Conservation (phyloP, 1,139 yeast species). For the Protomyces macrosporus region DNA sequence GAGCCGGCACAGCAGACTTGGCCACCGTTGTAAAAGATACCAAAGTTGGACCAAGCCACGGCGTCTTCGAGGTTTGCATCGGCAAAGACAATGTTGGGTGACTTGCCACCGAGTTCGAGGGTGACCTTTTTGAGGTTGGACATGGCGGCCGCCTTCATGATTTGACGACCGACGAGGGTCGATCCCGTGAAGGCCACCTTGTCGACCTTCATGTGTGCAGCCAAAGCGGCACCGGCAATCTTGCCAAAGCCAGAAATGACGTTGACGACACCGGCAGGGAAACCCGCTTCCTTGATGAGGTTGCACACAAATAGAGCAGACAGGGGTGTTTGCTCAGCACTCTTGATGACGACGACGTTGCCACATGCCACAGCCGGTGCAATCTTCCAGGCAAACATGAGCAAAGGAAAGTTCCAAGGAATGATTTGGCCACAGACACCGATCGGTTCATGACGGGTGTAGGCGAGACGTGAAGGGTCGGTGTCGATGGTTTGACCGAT, state of each 20-base stretch:
- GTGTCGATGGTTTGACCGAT: constrained; percentile 69
- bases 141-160: constrained; percentile 65
- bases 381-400: constrained; percentile 80
- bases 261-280: constrained; percentile 77
- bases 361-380: constrained; percentile 82
- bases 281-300: constrained; percentile 61
- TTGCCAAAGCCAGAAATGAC: constrained; percentile 73
- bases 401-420: constrained; percentile 85
- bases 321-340: constrained; percentile 80
- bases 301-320: constrained; percentile 63
- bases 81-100: constrained; percentile 71
- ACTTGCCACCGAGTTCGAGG: constrained; percentile 81
- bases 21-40: constrained; percentile 77
- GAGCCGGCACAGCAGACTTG: constrained; percentile 89
- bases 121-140: constrained; percentile 73
- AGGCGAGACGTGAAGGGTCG: constrained; percentile 53
- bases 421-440: constrained; percentile 78
- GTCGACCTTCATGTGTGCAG: constrained; percentile 61
- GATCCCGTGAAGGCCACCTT: constrained; percentile 86
- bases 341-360: constrained; percentile 70
- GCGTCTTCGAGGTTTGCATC: constrained; percentile 66
- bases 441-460: constrained; percentile 73
- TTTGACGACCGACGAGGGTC: constrained; percentile 70
- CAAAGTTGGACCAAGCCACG: constrained; percentile 54
- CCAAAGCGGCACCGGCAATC: constrained; percentile 68